Evolutionary conservation across 2,329 filamentous ascomycete genomes (phyloP).

Genomic region (Botryotinia narcissicola): DNA sequence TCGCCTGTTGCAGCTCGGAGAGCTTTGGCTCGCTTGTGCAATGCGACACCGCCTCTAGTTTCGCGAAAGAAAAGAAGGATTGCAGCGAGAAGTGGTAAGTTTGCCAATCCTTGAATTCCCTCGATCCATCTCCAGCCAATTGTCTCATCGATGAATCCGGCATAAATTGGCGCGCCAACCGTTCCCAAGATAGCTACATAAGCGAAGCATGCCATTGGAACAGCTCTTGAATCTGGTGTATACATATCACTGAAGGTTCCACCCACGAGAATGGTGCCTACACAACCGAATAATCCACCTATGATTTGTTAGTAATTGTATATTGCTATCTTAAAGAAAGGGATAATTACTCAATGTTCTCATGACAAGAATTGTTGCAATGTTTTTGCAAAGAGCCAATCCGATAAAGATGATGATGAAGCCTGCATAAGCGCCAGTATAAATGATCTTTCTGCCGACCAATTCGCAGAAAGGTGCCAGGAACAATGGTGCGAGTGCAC

Average conservation of each 20-base stretch:
- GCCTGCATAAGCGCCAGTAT: slow-evolving; percentile 56
- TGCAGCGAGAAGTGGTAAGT: slow-evolving; percentile 59
- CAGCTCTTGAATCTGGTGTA: slow-evolving; percentile 71
- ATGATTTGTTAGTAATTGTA: not conserved
- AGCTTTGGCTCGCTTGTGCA: slow-evolving; percentile 69
- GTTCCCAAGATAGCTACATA: slow-evolving; percentile 71
- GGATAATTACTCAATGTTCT: slow-evolving; percentile 46
- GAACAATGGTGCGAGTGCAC: slow-evolving; percentile 77
- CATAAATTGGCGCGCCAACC: slow-evolving; percentile 65
- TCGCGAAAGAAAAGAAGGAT: slow-evolving; percentile 75
- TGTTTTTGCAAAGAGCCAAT: slow-evolving; percentile 67
- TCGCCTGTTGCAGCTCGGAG: slow-evolving; percentile 64
- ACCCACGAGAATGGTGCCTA: slow-evolving; percentile 74
- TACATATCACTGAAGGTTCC: slow-evolving; percentile 87
- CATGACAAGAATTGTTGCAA: slow-evolving; percentile 70
- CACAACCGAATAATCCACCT: slow-evolving; percentile 64
- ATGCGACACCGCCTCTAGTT: slow-evolving; percentile 73
- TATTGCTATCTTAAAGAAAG: slow-evolving; percentile 36
- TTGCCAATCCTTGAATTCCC: slow-evolving; percentile 74
- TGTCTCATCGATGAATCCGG: slow-evolving; percentile 55
- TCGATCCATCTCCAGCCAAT: slow-evolving; percentile 82
- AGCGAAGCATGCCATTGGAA: slow-evolving; percentile 83
- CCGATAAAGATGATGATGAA: slow-evolving; percentile 51
- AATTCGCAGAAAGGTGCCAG: slow-evolving; percentile 84
- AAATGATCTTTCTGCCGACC: slow-evolving; percentile 78